Evolutionary conservation across 495 filamentous ascomycete species (phyloP), one percentile per base, ranked within the genome.

Genomic region (Amorphotheca resinae): DNA sequence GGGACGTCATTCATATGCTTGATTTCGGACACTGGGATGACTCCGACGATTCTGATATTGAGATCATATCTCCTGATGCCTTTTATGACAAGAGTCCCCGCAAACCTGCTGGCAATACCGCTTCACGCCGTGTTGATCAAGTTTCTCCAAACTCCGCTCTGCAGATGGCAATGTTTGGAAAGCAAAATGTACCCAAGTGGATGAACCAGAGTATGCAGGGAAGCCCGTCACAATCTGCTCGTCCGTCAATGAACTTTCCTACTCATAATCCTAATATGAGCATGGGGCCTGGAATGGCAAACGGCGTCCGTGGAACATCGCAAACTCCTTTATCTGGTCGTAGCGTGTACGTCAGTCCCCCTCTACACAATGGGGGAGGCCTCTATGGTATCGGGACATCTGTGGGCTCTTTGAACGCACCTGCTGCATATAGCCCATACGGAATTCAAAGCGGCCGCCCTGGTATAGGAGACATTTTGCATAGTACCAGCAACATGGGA

Each of bases 1-100:
- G 25, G 25, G 25, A 30, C 12, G 6, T 30, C 6, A 12, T 12
- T 30, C 25, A 30, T 30, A 33, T 48, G 1, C 46, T 44, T 2
- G 53, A 56, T 36, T 48, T 42, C 12, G 34, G 35, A 14, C 43
- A 49, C n/a, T n/a, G n/a, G n/a, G n/a, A n/a, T n/a, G n/a, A n/a
- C n/a, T n/a, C n/a, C 11, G 48, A 39, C 44, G 53, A 56, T 30
- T 52, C 49, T n/a, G 53, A 56, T 25, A 41, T 56, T 25, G 53
- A 56, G 41, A 50, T 56, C 26, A 56, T 56, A 15, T 17, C 37
- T 22, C n/a, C 48, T 22, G 23, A 42, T 7, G 43, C 18, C 2
- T 56, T 52, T 38, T 30, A 42, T 25, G 47, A 48, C 22, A 54
- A 54, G 37, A 44, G 51, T 18, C 42, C 30, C 22, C 15, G 39